phyloP scores from a whole-genome alignment of 768 basidiomycete genomes.

The Panaeolus cyanescens region DNA sequence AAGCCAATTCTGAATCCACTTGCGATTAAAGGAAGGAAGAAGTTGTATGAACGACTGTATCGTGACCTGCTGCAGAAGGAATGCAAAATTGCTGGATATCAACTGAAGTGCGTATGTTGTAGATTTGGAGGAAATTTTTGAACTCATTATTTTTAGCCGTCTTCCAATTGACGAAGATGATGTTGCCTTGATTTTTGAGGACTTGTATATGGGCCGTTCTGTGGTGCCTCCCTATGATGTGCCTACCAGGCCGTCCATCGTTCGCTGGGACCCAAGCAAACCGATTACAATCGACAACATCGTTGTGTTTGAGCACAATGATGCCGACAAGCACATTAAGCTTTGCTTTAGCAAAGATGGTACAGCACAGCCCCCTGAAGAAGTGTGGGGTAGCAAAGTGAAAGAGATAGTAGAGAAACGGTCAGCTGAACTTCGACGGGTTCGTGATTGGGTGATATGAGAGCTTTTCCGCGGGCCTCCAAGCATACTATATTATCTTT shows the following conservation, averaged over 20 bases:
- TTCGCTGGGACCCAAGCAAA: conserved; percentile 75
- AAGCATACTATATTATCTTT: not conserved
- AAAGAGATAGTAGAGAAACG: conserved; percentile 58
- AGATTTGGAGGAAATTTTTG: not conserved
- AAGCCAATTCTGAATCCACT: conserved; percentile 84
- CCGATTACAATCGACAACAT: conserved; percentile 79
- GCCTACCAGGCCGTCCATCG: conserved; percentile 69
- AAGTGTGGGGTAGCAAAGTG: conserved; percentile 74
- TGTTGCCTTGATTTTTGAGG: conserved; percentile 83
- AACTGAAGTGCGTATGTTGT: conserved; percentile 53
- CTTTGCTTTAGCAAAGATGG: conserved; percentile 39
- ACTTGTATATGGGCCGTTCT: conserved; percentile 78
- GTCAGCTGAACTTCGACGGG: conserved; percentile 56
- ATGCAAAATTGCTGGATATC: conserved; percentile 60
- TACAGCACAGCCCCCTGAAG: conserved; percentile 38
- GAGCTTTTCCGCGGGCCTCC: not conserved
- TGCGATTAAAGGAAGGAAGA: conserved; percentile 82
- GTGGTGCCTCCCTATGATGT: conserved; percentile 78
- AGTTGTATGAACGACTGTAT: conserved; percentile 79
- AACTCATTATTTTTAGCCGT: conserved; percentile 43
- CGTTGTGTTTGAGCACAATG: conserved; percentile 78
- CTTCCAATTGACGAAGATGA: conserved; percentile 85
- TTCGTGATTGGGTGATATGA: conserved; percentile 54
- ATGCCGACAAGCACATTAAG: conserved; percentile 67
- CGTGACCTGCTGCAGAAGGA: conserved; percentile 79